Conservation (phyloP, 1,284 basidiomycete genomes). For the Heterobasidion parviporum region DNA sequence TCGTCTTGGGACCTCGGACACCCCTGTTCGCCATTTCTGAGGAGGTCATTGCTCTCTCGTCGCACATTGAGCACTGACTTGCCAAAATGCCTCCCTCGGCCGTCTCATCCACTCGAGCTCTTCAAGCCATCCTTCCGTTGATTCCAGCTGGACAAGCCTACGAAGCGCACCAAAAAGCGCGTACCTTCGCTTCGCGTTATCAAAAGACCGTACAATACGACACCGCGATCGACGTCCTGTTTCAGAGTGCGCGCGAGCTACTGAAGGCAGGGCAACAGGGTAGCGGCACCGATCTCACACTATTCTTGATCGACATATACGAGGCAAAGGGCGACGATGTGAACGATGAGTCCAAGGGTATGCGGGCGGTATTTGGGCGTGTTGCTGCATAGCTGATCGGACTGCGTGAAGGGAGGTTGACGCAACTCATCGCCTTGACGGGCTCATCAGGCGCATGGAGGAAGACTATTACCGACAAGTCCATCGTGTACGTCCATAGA, state of each 20-base stretch:
- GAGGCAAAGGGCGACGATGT: conserved; percentile 61
- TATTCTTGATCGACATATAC: conserved; percentile 77
- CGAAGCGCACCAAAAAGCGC: conserved; percentile 90
- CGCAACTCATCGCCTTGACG: conserved; percentile 74
- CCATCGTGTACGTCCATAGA: conserved; percentile 54
- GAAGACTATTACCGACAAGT: conserved; percentile 70
- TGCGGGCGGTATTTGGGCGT: conserved; percentile 14
- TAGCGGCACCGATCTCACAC: conserved; percentile 77
- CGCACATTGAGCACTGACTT: not conserved
- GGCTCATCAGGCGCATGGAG: conserved; percentile 73
- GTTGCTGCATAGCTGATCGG: not conserved
- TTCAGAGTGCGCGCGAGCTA: conserved; percentile 76
- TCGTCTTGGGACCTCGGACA: not conserved
- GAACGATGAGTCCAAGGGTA: conserved; percentile 71
- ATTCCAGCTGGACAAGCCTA: conserved; percentile 68
- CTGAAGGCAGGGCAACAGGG: conserved; percentile 84
- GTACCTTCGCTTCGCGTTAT: conserved; percentile 88
- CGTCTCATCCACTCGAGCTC: conserved; percentile 50
- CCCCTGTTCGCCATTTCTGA: not conserved
- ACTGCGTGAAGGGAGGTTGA: conserved; percentile 52
- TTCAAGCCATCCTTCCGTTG: conserved; percentile 70
- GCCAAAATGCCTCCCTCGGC: conserved; percentile 2
- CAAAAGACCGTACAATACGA: conserved; percentile 70
- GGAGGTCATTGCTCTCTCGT: not conserved
- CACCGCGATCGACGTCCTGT: conserved; percentile 82